Evolutionary conservation across 805 yeast species (phyloP).

Genomic region (Millerozyma miso): DNA sequence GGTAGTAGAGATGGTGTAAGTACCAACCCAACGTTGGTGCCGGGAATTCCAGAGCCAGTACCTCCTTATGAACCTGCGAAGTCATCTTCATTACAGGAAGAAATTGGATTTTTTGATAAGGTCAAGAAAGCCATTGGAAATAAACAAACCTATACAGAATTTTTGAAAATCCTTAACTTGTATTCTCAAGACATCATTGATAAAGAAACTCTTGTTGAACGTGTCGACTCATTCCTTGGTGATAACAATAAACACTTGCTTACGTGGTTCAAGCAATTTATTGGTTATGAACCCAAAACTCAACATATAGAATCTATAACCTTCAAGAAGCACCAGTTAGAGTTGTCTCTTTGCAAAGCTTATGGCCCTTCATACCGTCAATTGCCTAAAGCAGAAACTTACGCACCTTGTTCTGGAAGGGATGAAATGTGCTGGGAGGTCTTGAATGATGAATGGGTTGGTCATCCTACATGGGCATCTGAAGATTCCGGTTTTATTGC

Average conservation of each 20-base stretch:
- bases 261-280: slow-evolving; percentile 89
- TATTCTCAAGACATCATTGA: slow-evolving; percentile 90
- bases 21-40: slow-evolving; percentile 64
- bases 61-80: slow-evolving; percentile 42
- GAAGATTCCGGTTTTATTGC: slow-evolving; percentile 98
- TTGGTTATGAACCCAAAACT: slow-evolving; percentile 83
- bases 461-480: slow-evolving; percentile 99
- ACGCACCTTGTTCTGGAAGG: slow-evolving; percentile 96
- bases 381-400: slow-evolving; percentile 88
- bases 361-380: slow-evolving; percentile 94
- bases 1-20: slow-evolving; percentile 25
- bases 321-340: slow-evolving; percentile 87
- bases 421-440: slow-evolving; percentile 99
- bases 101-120: slow-evolving; percentile 84
- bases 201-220: slow-evolving; percentile 71
- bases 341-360: slow-evolving; percentile 84
- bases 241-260: slow-evolving; percentile 67
- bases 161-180: slow-evolving; percentile 79
- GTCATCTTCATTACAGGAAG: slow-evolving; percentile 69
- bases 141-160: slow-evolving; percentile 88
- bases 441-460: slow-evolving; percentile 97
- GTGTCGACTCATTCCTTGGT: slow-evolving; percentile 84
- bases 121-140: slow-evolving; percentile 85
- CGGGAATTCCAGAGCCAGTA: slow-evolving; percentile 83
- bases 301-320: slow-evolving; percentile 81